Conservation (phyloP, 768 basidiomycete genomes). For the Psilocybe subaeruginosa region DNA sequence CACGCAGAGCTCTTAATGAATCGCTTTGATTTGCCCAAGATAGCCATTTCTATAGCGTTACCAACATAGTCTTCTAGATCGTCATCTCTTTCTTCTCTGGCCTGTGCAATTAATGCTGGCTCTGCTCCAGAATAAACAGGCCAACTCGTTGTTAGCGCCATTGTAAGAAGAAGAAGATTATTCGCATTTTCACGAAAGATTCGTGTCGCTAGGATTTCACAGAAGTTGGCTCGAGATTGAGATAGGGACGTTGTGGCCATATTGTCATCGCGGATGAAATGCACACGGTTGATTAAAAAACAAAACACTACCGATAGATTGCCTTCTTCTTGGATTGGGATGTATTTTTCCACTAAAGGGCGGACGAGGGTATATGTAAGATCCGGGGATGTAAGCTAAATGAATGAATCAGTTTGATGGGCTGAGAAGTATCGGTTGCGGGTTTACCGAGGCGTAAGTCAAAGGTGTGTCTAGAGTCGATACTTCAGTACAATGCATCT, state of each 20-base stretch:
- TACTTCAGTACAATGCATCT: conserved; percentile 4
- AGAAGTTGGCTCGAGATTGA: conserved; percentile 75
- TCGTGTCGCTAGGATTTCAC: conserved; percentile 88
- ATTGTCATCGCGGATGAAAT: conserved; percentile 81
- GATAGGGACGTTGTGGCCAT: conserved; percentile 73
- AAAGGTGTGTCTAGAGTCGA: conserved; percentile 74
- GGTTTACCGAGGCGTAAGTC: conserved; percentile 69
- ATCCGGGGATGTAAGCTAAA: conserved; percentile 80
- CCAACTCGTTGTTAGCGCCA: conserved; percentile 81
- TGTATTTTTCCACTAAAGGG: conserved; percentile 88
- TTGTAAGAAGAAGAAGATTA: conserved; percentile 66
- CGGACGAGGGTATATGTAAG: conserved; percentile 89
- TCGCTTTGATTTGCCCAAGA: conserved; percentile 81
- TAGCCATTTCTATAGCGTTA: conserved; percentile 93
- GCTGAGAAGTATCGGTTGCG: conserved; percentile 26
- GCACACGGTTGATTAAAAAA: conserved; percentile 83
- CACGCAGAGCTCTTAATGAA: conserved; percentile 91
- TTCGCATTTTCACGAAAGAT: conserved; percentile 74
- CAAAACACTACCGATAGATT: conserved; percentile 90
- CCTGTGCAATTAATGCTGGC: conserved; percentile 54
- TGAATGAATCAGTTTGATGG: neutral
- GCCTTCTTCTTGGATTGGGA: conserved; percentile 64
- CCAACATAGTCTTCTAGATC: conserved; percentile 82
- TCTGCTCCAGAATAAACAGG: conserved; percentile 80
- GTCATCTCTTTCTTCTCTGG: conserved; percentile 65